These are phyloP conservation scores for Petunia hybrid DNA, from an alignment of 305 asterid species.

Conservation along the genomic window DNA sequence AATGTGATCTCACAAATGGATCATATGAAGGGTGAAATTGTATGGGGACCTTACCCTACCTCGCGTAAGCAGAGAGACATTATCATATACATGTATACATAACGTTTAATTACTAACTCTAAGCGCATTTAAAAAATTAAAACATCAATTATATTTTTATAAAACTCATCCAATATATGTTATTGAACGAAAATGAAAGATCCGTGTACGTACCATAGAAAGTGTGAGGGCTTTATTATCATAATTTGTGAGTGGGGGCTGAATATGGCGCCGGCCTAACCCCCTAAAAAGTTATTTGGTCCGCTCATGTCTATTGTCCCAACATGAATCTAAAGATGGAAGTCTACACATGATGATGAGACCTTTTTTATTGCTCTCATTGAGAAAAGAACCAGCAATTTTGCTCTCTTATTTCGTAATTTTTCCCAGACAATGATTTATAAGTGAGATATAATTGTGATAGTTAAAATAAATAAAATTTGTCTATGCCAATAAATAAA, in stretches of 20 bases:
- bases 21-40: too few species aligned
- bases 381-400: background rate
- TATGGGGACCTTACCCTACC: too few species aligned
- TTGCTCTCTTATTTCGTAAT: background rate
- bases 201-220: background rate
- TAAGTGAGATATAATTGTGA: too few species aligned
- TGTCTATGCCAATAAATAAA: too few species aligned
- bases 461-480: too few species aligned
- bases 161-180: too few species aligned
- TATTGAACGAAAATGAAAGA: background rate
- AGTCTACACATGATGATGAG: background rate
- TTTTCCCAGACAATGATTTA: too few species aligned
- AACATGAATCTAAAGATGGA: background rate
- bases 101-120: background rate
- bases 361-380: background rate
- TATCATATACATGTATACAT: background rate
- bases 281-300: background rate
- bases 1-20: too few species aligned
- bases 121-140: background rate
- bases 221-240: background rate
- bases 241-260: background rate
- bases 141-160: too few species aligned
- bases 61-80: too few species aligned
- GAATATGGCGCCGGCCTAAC: conserved; percentile 18
- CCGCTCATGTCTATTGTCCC: background rate